A percentile compares a stretch with the other conserved stretches of the same genome.
Evolutionary conservation across 1,284 basidiomycete genomes (phyloP).

Genomic region (Pterulicium gracile): DNA sequence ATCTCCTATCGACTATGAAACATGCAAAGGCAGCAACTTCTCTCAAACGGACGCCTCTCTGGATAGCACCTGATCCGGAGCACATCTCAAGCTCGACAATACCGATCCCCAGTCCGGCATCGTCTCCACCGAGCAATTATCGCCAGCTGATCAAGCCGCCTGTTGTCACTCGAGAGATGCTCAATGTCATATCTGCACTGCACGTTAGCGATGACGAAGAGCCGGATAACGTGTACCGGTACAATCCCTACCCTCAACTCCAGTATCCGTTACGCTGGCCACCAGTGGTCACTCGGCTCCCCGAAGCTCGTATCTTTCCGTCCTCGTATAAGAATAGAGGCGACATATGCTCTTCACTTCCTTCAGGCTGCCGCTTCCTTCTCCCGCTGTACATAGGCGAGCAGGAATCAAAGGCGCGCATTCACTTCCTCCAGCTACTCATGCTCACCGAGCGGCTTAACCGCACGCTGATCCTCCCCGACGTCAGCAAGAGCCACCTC

Average conservation of each 20-base stretch:
- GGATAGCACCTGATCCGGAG: no score
- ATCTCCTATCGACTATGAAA: no score
- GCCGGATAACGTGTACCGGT: not conserved
- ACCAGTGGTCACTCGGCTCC: constrained; percentile 22
- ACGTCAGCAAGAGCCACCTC: constrained; percentile 36
- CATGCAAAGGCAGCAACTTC: no score
- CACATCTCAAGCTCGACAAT: no score
- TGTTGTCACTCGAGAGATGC: constrained; percentile 1
- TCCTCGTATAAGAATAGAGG: not conserved
- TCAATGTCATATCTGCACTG: constrained; percentile 1
- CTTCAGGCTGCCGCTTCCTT: constrained; percentile 28
- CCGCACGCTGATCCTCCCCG: constrained; percentile 41
- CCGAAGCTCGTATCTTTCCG: constrained; percentile 12
- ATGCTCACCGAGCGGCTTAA: constrained; percentile 29
- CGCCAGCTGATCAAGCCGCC: not conserved
- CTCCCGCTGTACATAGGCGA: constrained; percentile 35
- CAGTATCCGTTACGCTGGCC: constrained; percentile 13
- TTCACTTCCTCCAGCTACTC: constrained; percentile 33
- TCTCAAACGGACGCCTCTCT: no score
- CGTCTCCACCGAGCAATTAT: no score
- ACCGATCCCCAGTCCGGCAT: no score
- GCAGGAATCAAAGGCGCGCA: constrained; percentile 37
- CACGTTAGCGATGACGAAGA: constrained; percentile 9
- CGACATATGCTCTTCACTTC: constrained; percentile 5
- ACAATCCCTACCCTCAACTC: not conserved